A percentile compares a stretch with the other conserved stretches of the same genome.
Conservation (phyloP, 306 rosid genomes). For the Cucumis hystrix region DNA sequence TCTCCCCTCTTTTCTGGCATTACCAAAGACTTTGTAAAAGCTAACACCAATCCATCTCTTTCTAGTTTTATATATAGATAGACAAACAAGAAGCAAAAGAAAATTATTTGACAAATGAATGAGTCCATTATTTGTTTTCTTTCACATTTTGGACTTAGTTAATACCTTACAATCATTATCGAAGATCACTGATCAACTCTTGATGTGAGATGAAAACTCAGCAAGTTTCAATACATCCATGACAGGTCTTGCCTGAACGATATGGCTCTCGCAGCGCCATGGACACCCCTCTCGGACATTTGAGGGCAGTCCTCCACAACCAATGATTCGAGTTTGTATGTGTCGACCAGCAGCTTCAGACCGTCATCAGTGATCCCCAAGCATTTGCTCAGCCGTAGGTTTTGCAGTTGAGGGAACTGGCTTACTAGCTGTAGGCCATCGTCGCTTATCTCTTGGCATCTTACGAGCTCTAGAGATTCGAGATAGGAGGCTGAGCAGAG, state of each 20-base stretch:
- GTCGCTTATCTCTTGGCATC: conserved; percentile 81
- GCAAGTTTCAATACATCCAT: conserved; percentile 56
- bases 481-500: conserved; percentile 62
- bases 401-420: conserved; percentile 44
- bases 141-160: background rate
- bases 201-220: background rate
- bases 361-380: conserved; percentile 83
- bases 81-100: background rate
- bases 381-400: conserved; percentile 50
- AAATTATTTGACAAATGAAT: background rate
- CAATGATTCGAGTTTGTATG: conserved; percentile 51
- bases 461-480: conserved; percentile 59
- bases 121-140: background rate
- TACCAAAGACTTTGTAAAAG: background rate
- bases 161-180: background rate
- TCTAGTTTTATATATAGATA: background rate
- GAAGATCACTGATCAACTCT: background rate
- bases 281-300: conserved; percentile 64
- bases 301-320: conserved; percentile 81
- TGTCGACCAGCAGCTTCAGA: conserved; percentile 59
- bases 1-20: background rate
- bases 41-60: background rate
- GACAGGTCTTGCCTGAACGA: conserved; percentile 73
- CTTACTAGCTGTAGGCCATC: conserved; percentile 74
- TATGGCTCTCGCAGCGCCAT: conserved; percentile 55